Base-by-base conservation (phyloP, 805 yeast species). In the Pichia thaimueangensis region DNA sequence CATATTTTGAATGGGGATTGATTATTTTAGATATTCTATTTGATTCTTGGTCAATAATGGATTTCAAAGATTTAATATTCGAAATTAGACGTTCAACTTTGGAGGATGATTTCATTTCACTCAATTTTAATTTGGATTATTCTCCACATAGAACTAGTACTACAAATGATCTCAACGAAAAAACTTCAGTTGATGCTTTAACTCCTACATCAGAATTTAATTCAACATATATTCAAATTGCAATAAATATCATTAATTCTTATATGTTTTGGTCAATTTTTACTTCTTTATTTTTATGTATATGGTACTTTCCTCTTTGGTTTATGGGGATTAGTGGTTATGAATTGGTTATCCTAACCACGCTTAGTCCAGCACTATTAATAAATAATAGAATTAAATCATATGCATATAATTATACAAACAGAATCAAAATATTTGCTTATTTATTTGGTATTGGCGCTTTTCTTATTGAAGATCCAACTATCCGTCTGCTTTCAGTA, bases 221-320 rank as follows among this genome's bases (percentile, higher is more conserved):
- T 25, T 45, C 56, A n/a, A 41, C 67, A 5, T 49, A 55, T 32
- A 37, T 64, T 30, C 70, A 68, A 33, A 62, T 77, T 30, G 20
- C 68, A 3, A 58, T 69, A 35, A 73, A 76, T 54, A 58, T 71
- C 13, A 57, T 76, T 55, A 88, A 89, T 58, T 72, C 91, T 4
- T 81, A 78, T 57, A 70, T 86, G 43, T 86, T 86, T 60, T 93
- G 97, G 96, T 72, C 97, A 0, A 80, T 80, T 19, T 49, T 78
- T 33, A 84, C 97, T 3, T 77, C 96, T 0, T 68, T 93, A 45
- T 82, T 87, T 34, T 73, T 93, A 43, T 80, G 93, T 56, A 80
- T 93, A 39, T 93, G 98, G 98, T 86, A 86, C 67, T 93, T 93
- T 71, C 98, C 98, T 10, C 69, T 93, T 48, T 93, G 98, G 98